These are phyloP conservation scores for Pythium scleroteichum DNA, from an alignment of 352 stramenopile species.

Conservation along the genomic window DNA sequence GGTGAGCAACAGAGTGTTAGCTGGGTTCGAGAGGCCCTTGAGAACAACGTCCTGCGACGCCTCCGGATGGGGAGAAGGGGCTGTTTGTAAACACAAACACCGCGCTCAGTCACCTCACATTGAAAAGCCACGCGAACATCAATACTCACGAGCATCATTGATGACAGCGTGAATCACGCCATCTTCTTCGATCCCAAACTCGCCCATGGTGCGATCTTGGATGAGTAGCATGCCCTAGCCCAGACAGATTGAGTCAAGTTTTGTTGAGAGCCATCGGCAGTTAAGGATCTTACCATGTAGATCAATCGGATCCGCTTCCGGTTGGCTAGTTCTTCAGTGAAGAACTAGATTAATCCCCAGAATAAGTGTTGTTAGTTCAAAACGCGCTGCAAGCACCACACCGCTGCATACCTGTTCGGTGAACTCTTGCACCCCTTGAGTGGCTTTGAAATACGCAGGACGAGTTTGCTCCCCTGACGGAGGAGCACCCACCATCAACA, in stretches of 20 bases:
- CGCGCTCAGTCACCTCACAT: too few relatives aligned
- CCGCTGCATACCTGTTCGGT: slow-evolving; percentile 35
- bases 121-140: not conserved
- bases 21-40: slow-evolving; percentile 56
- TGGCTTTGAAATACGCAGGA: slow-evolving; percentile 61
- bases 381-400: too few relatives aligned
- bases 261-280: not conserved
- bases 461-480: slow-evolving; percentile 47
- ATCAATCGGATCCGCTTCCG: slow-evolving; percentile 73
- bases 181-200: slow-evolving; percentile 76
- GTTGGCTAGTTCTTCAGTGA: slow-evolving; percentile 46
- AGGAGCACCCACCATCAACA: not conserved
- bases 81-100: slow-evolving; percentile 21
- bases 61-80: slow-evolving; percentile 41
- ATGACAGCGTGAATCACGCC: slow-evolving; percentile 78
- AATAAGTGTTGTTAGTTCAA: too few relatives aligned
- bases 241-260: not conserved
- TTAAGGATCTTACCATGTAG: slow-evolving; percentile 51
- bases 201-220: slow-evolving; percentile 59
- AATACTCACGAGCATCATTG: slow-evolving; percentile 62
- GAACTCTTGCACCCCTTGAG: slow-evolving; percentile 68
- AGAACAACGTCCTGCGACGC: slow-evolving; percentile 41
- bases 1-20: slow-evolving; percentile 58
- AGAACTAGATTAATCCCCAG: slow-evolving; percentile 43
- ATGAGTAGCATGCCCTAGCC: slow-evolving; percentile 66